These are phyloP conservation scores for Chlamydomonas applanata DNA, from an alignment of 139 green algal species.

Conservation along the genomic window DNA sequence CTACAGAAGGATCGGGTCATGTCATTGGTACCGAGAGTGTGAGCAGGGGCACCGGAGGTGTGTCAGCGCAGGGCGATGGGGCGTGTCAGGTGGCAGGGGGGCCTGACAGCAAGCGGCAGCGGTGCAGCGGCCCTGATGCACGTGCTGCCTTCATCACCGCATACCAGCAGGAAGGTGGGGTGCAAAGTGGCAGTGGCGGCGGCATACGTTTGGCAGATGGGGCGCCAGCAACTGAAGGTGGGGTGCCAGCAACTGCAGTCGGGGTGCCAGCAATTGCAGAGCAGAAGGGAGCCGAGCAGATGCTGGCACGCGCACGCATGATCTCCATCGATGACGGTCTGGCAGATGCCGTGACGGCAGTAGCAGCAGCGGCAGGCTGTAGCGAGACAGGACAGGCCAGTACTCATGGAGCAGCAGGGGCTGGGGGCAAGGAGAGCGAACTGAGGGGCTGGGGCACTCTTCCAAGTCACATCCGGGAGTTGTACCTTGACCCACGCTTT, in stretches of 20 bases:
- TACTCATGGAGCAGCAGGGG: too few relatives aligned
- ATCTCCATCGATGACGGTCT: not conserved
- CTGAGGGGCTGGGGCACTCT: too few relatives aligned
- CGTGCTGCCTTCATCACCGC: not conserved
- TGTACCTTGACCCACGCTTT: slow-evolving; percentile 13
- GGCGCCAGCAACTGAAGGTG: not conserved
- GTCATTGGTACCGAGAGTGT: too few relatives aligned
- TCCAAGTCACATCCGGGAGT: slow-evolving; percentile 24
- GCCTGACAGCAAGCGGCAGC: not conserved
- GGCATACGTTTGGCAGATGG: too few relatives aligned
- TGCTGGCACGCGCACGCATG: too few relatives aligned
- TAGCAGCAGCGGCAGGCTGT: slow-evolving; percentile 5
- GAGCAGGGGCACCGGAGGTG: not conserved
- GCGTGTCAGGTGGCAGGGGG: not conserved
- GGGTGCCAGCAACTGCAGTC: not conserved
- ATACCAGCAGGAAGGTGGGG: too few relatives aligned
- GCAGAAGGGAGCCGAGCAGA: too few relatives aligned
- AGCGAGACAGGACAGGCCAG: too few relatives aligned
- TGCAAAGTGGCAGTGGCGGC: not conserved
- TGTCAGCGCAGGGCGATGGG: not conserved
- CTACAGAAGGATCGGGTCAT: too few relatives aligned
- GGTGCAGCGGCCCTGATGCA: not conserved
- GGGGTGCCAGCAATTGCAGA: too few relatives aligned
- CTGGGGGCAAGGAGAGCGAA: too few relatives aligned
- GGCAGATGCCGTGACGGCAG: not conserved